Evolutionary conservation across 1,284 basidiomycete species (phyloP).

Genomic region (Melampsora larici-populina): DNA sequence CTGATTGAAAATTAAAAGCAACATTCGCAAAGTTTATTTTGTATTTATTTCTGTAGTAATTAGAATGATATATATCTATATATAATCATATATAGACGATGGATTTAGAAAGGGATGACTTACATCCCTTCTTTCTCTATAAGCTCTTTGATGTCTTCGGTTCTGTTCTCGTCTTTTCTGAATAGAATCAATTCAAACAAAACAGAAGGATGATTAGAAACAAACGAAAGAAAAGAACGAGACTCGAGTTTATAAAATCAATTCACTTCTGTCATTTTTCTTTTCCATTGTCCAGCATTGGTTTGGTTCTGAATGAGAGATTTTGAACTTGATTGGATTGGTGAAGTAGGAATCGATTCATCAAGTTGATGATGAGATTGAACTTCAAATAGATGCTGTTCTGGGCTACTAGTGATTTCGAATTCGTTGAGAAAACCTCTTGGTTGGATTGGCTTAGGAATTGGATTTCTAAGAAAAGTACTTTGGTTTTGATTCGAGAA

Average conservation of each 20-base stretch:
- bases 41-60: background rate
- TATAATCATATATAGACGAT: background rate
- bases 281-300: constrained; percentile 6
- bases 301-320: background rate
- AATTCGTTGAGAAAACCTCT: too few species aligned
- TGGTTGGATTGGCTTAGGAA: too few species aligned
- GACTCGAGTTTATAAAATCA: background rate
- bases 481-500: too few species aligned
- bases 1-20: background rate
- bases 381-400: background rate
- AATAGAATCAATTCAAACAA: background rate
- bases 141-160: constrained; percentile 23
- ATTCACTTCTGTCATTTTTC: constrained; percentile 25
- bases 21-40: background rate
- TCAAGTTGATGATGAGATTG: background rate
- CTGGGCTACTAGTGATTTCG: too few species aligned
- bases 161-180: constrained; percentile 35
- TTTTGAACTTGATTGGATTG: background rate
- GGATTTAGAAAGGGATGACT: background rate
- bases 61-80: too few species aligned
- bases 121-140: constrained; percentile 29
- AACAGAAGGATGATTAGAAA: background rate
- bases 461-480: too few species aligned
- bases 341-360: background rate
- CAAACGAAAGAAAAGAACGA: background rate